These are phyloP conservation scores for Fraxinus greggii DNA, from an alignment of 305 asterid species.

Conservation along the genomic window DNA sequence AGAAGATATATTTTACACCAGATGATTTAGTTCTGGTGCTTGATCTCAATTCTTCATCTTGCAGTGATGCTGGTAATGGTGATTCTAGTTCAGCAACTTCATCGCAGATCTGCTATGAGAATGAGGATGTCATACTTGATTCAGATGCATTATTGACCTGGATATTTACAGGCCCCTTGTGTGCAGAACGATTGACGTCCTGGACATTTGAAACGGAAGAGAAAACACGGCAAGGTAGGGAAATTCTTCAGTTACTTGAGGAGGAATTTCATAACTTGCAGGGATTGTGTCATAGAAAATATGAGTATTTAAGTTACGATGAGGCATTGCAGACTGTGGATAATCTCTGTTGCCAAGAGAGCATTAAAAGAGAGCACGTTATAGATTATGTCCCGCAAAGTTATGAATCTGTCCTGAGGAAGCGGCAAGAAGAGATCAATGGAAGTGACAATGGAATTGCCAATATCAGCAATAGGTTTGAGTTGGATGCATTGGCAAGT, in stretches of 20 bases:
- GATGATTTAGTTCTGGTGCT: constrained; percentile 66
- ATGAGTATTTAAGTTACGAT: constrained; percentile 74
- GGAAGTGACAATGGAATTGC: constrained; percentile 52
- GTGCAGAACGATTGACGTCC: constrained; percentile 62
- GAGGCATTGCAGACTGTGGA: constrained; percentile 87
- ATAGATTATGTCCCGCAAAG: constrained; percentile 52
- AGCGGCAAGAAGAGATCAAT: constrained; percentile 69
- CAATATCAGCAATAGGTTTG: constrained; percentile 54
- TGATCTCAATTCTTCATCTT: constrained; percentile 37
- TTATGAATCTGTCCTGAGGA: constrained; percentile 71
- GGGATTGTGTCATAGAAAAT: constrained; percentile 78
- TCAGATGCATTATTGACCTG: constrained; percentile 81
- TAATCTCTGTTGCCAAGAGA: constrained; percentile 78
- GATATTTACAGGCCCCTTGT: constrained; percentile 72
- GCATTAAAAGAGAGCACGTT: constrained; percentile 68
- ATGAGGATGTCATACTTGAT: constrained; percentile 53
- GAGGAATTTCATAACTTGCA: constrained; percentile 78
- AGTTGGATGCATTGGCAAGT: constrained; percentile 84
- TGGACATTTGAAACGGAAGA: constrained; percentile 69
- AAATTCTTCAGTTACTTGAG: constrained; percentile 72
- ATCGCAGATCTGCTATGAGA: constrained; percentile 41
- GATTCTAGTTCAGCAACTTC: constrained; percentile 35
- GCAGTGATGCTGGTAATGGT: constrained; percentile 33
- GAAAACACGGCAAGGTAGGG: constrained; percentile 64
- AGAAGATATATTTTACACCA: constrained; percentile 60